These are phyloP conservation scores for Colletotrichum limetticola DNA, from an alignment of 2,329 filamentous ascomycete genomes.

Conservation along the genomic window DNA sequence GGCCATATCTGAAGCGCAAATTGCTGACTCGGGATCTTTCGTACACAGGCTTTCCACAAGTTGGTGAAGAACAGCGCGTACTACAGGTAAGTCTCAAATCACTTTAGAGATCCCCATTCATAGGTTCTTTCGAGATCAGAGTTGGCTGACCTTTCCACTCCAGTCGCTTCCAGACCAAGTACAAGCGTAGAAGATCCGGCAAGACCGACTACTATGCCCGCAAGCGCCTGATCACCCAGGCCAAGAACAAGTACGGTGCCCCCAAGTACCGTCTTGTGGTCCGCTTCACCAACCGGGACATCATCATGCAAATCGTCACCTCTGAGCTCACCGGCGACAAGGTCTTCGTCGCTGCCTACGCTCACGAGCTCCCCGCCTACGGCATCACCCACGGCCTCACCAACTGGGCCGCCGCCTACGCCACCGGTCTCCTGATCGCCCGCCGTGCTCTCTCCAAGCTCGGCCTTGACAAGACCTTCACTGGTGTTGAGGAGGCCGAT, in stretches of 20 bases:
- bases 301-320: constrained; percentile 96
- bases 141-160: constrained; percentile 3
- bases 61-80: constrained; percentile 97
- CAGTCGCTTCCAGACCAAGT: constrained; percentile 99
- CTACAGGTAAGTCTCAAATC: constrained; percentile 83
- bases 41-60: constrained; percentile 90
- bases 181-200: constrained; percentile 93
- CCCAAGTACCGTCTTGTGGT: constrained; percentile 99
- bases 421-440: constrained; percentile 95
- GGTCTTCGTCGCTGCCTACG: constrained; percentile 91
- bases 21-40: constrained; percentile 90
- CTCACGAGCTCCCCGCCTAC: constrained; percentile 97
- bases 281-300: constrained; percentile 99
- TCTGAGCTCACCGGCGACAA: constrained; percentile 99
- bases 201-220: constrained; percentile 99
- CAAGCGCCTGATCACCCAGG: constrained; percentile 99
- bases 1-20: constrained; percentile 92
- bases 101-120: not conserved
- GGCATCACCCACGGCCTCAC: constrained; percentile 98
- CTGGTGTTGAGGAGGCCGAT: constrained; percentile 95
- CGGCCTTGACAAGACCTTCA: constrained; percentile 90
- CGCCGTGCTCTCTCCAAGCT: constrained; percentile 98
- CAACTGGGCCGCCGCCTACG: constrained; percentile 99
- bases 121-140: not conserved
- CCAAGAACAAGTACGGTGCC: constrained; percentile 99